Base-by-base conservation (phyloP, 2,329 filamentous ascomycete genomes). In the Aspergillus sp. region DNA sequence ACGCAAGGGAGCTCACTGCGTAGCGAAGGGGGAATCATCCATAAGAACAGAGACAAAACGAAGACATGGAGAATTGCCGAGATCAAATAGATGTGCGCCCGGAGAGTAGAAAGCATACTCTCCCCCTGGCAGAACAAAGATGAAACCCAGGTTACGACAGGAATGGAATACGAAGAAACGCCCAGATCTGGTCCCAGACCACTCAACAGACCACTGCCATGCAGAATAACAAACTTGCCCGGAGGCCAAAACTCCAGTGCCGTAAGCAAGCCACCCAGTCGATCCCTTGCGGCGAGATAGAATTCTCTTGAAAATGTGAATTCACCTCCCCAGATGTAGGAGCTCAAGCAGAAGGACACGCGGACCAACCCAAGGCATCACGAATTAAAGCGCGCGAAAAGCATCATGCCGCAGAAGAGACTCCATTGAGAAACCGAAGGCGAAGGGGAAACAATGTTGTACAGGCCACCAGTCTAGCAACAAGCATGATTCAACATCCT, bases 391-490 rank as follows among this genome's bases (percentile, higher is more conserved):
- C 50, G 54, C 49, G 47, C 3, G 47, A 42, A 61, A 57, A 53
- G 49, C 53, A 58, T 40, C 48, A 51, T 51, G 55, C 52, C 56
- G 46, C 50, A 53, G 53, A 47, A 58, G 42, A 45, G 55, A 59
- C 51, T 57, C 52, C 57, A 62, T 58, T 52, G 52, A 58, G 54
- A 42, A 42, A 42, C 19, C 40, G 53, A 61, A 50, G 50, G 56
- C 50, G 55, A 60, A 53, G 59, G 46, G 51, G 53, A 58, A 55
- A 59, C 45, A 56, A 52, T 68, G 69, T 70, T 71, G 64, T 71
- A 71, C 69, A 71, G 62, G 57, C 62, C 64, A 60, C 61, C 63
- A 62, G 58, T 64, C 64, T 64, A 67, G 61, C 61, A 67, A 58
- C 62, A 64, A 63, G 63, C 62, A 62, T 60, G 61, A 62, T 62